Evolutionary conservation across 139 green algal species (phyloP).

Genomic region (Coelastrella sp.): DNA sequence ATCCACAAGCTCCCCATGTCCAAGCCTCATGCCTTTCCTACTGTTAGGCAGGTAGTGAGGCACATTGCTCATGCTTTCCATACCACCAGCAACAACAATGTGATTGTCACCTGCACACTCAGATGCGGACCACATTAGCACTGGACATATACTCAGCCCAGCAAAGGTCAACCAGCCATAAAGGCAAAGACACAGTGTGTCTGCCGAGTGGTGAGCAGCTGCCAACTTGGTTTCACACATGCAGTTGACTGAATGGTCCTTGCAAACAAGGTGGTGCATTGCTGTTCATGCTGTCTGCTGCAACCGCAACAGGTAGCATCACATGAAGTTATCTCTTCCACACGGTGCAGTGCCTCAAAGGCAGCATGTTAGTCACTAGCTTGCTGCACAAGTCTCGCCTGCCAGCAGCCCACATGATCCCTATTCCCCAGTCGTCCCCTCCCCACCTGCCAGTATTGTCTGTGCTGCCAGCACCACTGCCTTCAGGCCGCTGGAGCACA

Average conservation of each 20-base stretch:
- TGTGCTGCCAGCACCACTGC: conserved; percentile 86
- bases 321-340: too few species aligned
- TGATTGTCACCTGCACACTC: conserved; percentile 68
- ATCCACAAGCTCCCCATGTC: conserved; percentile 68
- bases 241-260: too few species aligned
- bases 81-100: conserved; percentile 90
- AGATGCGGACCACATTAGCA: too few species aligned
- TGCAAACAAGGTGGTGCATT: too few species aligned
- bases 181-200: too few species aligned
- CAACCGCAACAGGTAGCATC: too few species aligned
- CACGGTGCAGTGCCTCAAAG: too few species aligned
- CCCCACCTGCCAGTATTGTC: conserved; percentile 71
- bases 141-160: not conserved
- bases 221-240: too few species aligned
- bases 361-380: too few species aligned
- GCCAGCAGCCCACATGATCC: not conserved
- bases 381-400: too few species aligned
- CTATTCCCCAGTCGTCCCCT: not conserved
- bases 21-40: conserved; percentile 58
- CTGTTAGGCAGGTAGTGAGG: conserved; percentile 84
- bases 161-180: not conserved
- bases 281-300: too few species aligned
- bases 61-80: conserved; percentile 94
- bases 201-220: too few species aligned
- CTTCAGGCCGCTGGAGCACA: conserved; percentile 91